Evolutionary conservation across 495 filamentous ascomycete genomes (phyloP), one percentile per base, ranked within the genome.

Genomic region (Annulohypoxylon moriforme): DNA sequence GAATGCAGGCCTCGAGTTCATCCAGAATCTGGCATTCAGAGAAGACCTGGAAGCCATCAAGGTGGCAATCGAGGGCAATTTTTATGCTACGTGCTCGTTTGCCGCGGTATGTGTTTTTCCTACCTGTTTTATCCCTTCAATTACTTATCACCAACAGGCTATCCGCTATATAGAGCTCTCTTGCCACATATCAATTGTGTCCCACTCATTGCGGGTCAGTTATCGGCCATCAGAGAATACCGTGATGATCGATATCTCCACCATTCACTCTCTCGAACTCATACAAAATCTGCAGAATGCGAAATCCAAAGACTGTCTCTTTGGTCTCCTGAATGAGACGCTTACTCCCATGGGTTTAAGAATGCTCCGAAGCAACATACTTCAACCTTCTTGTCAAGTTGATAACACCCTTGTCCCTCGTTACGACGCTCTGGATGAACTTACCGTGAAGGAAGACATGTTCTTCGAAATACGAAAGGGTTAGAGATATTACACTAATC

Each of bases 161-260:
- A 80, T 98, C 68, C 93, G 93, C 73, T 97, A 94, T 76, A 85
- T 96, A 29, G 92, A 96, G 67, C 79, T 90, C 0, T 87, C 87
- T 2, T 80, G 81, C 34, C 73, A 69, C n/a, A 80, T 88, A 58
- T 85, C 85, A 1, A 97, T 98, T 73, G 81, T 87, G 8, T 84
- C 86, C 44, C 92, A 94, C 73, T 93, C 94, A 16, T 85, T 99
- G 29, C 89, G 93, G 1, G 91, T 98, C 75, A 91, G 89, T 69
- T 97, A 95, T 71, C 89, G 92, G 74, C 90, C 93, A n/a, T 94
- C 94, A 1, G 91, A 97, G 75, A 93, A 94, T 18, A 91, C 93
- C 0, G 97, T 99, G 96, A 92, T 94, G 81, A 94, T 98, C 68
- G 96, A 98, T 76, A 85, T 94, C 1, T 89, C 92, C 10, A 96